Evolutionary conservation across 2,329 filamentous ascomycete genomes (phyloP).

Genomic region (Leptographium procerum): DNA sequence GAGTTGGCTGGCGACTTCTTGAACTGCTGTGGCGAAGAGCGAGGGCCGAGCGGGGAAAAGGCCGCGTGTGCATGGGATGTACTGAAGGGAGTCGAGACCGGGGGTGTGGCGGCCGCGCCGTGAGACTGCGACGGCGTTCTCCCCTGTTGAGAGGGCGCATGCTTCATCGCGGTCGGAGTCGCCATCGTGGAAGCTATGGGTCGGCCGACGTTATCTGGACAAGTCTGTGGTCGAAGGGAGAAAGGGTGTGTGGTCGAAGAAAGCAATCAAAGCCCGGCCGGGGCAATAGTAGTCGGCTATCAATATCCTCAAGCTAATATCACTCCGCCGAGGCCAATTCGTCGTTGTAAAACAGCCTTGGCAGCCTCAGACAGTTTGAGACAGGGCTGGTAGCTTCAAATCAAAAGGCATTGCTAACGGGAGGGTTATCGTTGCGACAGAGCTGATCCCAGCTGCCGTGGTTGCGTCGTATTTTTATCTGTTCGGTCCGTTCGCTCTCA

Average conservation of each 20-base stretch:
- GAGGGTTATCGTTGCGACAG: background rate
- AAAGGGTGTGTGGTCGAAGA: background rate
- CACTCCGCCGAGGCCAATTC: background rate
- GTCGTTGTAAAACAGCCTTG: background rate
- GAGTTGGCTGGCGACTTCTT: slow-evolving; percentile 50
- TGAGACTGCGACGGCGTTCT: slow-evolving; percentile 34
- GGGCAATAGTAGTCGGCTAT: too few relatives aligned
- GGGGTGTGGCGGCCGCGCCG: slow-evolving; percentile 45
- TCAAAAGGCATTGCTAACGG: background rate
- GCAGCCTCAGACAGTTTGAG: background rate
- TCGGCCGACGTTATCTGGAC: background rate
- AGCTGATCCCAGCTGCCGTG: too few relatives aligned
- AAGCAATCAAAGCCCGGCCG: background rate
- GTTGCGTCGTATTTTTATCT: too few relatives aligned
- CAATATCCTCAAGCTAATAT: background rate
- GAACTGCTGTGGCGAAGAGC: slow-evolving; percentile 52
- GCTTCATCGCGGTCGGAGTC: slow-evolving; percentile 39
- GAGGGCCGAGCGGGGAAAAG: slow-evolving; percentile 46
- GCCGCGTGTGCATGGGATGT: slow-evolving; percentile 40
- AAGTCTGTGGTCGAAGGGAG: background rate
- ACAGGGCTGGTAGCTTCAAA: background rate
- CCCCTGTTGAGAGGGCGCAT: slow-evolving; percentile 38
- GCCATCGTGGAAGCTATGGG: slow-evolving; percentile 24
- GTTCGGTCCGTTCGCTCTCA: background rate
- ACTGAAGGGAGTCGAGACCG: slow-evolving; percentile 57